Base-by-base conservation (phyloP, 2,329 filamentous ascomycete species). In the Nannizzia gypsea region DNA sequence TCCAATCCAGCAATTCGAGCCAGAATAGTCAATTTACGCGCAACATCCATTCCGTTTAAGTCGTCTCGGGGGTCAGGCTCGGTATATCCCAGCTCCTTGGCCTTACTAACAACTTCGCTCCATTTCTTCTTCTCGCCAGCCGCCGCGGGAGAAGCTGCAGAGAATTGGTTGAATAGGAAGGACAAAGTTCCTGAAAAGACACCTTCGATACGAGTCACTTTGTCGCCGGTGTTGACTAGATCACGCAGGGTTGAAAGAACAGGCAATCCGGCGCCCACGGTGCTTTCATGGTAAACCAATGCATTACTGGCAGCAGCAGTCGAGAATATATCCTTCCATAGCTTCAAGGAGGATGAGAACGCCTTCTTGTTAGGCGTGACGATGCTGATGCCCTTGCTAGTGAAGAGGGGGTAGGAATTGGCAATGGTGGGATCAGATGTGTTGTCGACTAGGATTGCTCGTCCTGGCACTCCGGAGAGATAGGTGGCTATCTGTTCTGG, bases 331-430 rank as follows among this genome's bases (percentile, higher is more conserved):
- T 88, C 83, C 69, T 89, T 82, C 91, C 92, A 99, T 60, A 96
- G 78, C 66, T 84, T 79, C 68, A 89, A 85, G 52, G 83, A 84
- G 61, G 88, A 85, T 0, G 90, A 95, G 76, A 99, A 99, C 13
- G 88, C 92, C 77, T 99, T 99, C 80, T 99, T 99, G 81, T 97
- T 99, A 48, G 93, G 91, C 0, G 93, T 99, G 28, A 97, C 89
- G 67, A 99, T 84, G 74, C 85, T 92, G 73, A 99, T 86, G 11
- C 91, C 92, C 64, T 84, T 83, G 68, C 83, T 81, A 63, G 99
- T 78, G 73, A 95, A 89, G 54, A 81, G 73, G 0, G 93, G 91
- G 74, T 99, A 99, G 31, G 83, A 77, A 63, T 88, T 83, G 56
- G 92, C 93, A 31, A 99, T 81, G 64, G 88, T 85, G 67, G 92